Evolutionary conservation across 495 filamentous ascomycete genomes (phyloP).

Genomic region (Aspergillus sclerotioniger): DNA sequence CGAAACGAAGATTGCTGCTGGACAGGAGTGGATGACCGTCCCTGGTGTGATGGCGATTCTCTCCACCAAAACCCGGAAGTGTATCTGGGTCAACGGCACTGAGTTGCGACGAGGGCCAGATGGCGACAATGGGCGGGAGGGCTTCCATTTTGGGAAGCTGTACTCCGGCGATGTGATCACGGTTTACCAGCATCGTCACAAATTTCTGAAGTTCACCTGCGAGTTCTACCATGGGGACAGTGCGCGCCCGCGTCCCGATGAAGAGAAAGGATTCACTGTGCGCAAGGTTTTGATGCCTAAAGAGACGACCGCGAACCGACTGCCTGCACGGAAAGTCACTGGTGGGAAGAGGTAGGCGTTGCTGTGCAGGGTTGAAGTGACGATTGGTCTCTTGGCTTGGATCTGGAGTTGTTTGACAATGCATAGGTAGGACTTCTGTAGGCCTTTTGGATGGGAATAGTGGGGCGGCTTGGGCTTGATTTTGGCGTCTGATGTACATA

Average conservation of each 20-base stretch:
- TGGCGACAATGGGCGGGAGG: slow-evolving; percentile 45
- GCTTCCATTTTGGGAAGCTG: slow-evolving; percentile 61
- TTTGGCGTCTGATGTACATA: too few relatives aligned
- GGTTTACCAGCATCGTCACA: slow-evolving; percentile 50
- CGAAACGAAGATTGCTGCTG: slow-evolving; percentile 50
- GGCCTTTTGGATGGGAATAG: too few relatives aligned
- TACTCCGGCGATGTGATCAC: slow-evolving; percentile 71
- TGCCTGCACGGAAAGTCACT: slow-evolving; percentile 24
- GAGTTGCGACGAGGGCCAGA: slow-evolving; percentile 48
- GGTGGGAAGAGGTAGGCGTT: slow-evolving; percentile 12
- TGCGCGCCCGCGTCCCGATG: slow-evolving; percentile 39
- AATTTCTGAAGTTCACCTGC: slow-evolving; percentile 50
- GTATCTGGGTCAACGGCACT: slow-evolving; percentile 71
- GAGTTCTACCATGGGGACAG: slow-evolving; percentile 56
- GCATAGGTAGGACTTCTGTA: too few relatives aligned
- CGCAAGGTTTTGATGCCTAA: slow-evolving; percentile 34
- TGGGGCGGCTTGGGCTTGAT: too few relatives aligned
- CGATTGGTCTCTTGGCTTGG: background rate
- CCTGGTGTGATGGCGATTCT: slow-evolving; percentile 61
- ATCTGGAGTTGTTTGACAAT: background rate
- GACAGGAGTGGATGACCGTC: slow-evolving; percentile 57
- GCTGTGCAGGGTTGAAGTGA: background rate
- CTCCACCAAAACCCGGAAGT: slow-evolving; percentile 65
- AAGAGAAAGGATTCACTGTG: slow-evolving; percentile 42
- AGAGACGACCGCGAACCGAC: slow-evolving; percentile 27